Evolutionary conservation across 2,329 filamentous ascomycete genomes (phyloP), one percentile per base, ranked within the genome.

Genomic region (Arthroderma sp.): DNA sequence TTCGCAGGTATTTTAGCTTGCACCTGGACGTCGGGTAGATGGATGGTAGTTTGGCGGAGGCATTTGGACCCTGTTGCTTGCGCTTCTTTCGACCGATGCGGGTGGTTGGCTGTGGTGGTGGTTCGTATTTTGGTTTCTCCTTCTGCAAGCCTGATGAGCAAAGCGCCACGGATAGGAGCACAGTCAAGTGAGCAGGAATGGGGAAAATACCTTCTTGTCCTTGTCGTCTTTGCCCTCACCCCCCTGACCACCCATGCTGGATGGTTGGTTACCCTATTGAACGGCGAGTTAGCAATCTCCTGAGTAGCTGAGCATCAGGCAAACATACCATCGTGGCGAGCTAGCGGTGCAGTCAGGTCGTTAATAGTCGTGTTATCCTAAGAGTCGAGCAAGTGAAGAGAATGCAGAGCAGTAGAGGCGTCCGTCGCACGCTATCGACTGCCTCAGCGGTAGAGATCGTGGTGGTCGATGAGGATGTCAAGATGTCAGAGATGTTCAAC

Each of bases 111-210:
- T 91, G 86, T 74, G 93, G 93, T 65, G 93, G 93, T 63, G 93
- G 93, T 76, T 98, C 93, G 80, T 98, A 98, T 87, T 95, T 97
- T 71, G 93, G 93, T 85, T 98, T 98, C 62, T 98, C 91, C 82
- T 98, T 97, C 91, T 95, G 68, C 66, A 60, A 54, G 23, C 19
- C n/a, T 41, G 57, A 56, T 61, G 60, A 66, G 38, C 63, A 63
- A 57, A 35, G 54, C 25, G 17, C n/a, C 59, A 57, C 9, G 37
- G 57, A 25, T n/a, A n/a, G n/a, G n/a, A n/a, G n/a, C n/a, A 17
- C 3, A 39, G 51, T 8, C 13, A 44, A 9, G 35, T 19, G 15
- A 0, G 5, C 21, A 7, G 37, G 41, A 31, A 23, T 21, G n/a
- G 15, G 6, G 2, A 7, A 11, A 31, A 8, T 76, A 88, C 91